These are phyloP conservation scores for Cryptococcus maquisensis DNA, from an alignment of 1,284 basidiomycete species.

Conservation along the genomic window DNA sequence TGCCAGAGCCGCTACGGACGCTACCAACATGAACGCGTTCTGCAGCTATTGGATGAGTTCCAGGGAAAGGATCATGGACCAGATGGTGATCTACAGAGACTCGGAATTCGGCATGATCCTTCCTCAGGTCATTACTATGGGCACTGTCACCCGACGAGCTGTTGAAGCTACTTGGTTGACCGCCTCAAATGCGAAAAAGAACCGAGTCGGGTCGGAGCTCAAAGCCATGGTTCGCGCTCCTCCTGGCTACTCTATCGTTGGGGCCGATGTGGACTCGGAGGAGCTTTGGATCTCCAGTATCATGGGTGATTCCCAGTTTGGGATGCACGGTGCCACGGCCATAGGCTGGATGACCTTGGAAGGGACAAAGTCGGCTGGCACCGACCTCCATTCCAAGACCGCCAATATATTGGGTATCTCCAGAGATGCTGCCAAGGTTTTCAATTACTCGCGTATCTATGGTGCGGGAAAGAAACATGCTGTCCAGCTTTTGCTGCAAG, in stretches of 20 bases:
- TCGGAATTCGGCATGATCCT: constrained; percentile 77
- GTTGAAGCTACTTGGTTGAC: constrained; percentile 99
- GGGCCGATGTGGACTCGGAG: constrained; percentile 97
- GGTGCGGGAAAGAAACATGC: constrained; percentile 96
- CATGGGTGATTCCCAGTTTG: constrained; percentile 98
- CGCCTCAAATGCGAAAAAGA: constrained; percentile 95
- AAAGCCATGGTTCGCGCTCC: constrained; percentile 97
- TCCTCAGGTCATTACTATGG: constrained; percentile 97
- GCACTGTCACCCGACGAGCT: constrained; percentile 92
- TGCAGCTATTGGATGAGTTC: constrained; percentile 98
- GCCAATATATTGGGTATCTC: constrained; percentile 89
- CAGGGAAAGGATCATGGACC: constrained; percentile 84
- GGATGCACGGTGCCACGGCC: constrained; percentile 91
- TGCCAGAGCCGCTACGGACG: constrained; percentile 71
- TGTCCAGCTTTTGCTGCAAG: constrained; percentile 79
- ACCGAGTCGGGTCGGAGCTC: constrained; percentile 93
- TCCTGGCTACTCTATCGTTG: constrained; percentile 87
- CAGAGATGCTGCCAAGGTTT: constrained; percentile 94
- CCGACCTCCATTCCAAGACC: constrained; percentile 96
- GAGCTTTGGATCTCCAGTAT: constrained; percentile 99
- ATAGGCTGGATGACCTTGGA: constrained; percentile 99
- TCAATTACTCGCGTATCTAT: constrained; percentile 99
- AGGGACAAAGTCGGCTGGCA: constrained; percentile 93
- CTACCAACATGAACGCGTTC: constrained; percentile 86
- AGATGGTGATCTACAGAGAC: constrained; percentile 85